Base-by-base conservation (phyloP, 1,284 basidiomycete species). In the Porogramme epimiltina region DNA sequence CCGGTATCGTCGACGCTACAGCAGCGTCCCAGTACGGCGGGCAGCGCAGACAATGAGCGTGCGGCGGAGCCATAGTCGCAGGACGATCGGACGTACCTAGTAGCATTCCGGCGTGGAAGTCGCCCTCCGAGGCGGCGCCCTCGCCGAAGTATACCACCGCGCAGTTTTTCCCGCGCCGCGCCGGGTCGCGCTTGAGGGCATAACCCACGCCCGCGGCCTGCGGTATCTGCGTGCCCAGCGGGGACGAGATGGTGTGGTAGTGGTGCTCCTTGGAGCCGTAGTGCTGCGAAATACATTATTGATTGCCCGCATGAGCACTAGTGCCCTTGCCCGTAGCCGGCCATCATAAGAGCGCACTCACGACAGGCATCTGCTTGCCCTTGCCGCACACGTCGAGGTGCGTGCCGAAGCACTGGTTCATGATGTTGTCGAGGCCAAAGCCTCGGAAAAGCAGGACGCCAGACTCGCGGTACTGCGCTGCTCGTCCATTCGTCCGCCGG, bases 201-300 rank as follows among this genome's bases (percentile, higher is more conserved):
- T 91, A 97, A 0, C 83, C 95, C 4, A 96, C 92, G 4, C 95
- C 95, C 0, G 95, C 94, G 6, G 94, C 95, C 71, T 97, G 94
- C 0, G 95, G 95, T 58, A 98, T 94, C 72, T 98, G 95, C 0
- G 95, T 98, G 2, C 90, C 92, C n/a, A 98, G 78, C 0, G 95
- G 91, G 10, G 91, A 94, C 3, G 94, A 96, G 57, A 98, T 95
- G 25, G 91, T 93, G 70, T 95, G 92, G 68, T 96, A 96, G 67
- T 96, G 93, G 58, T 90, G 82, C 51, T 85, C 73, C 2, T 81
- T 79, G 4, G 93, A 93, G 8, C 92, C 91, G 69, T 95, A 94
- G 66, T 98, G 95, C 89, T 91, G 51, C 43, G 25, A 31, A 24
- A n/a, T 8, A 31, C n/a, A n/a, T n/a, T n/a, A n/a, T n/a, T n/a